Conservation (phyloP, 805 yeast genomes). For the Ogataea populi-albae region DNA sequence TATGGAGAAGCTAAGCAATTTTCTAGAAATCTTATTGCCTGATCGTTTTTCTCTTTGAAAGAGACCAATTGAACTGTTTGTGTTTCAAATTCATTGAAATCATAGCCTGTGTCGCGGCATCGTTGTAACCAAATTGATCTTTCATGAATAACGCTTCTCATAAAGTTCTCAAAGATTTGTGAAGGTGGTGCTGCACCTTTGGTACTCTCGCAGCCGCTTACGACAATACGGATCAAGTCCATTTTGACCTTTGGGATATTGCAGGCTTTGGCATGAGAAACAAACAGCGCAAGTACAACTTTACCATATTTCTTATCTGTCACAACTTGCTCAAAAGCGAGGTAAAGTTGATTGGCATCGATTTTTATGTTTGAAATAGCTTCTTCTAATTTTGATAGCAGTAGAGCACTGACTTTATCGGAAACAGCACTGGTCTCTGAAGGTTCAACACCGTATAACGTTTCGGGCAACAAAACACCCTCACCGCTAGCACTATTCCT, state of each 20-base stretch:
- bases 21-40: slow-evolving; percentile 61
- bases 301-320: slow-evolving; percentile 56
- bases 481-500: slow-evolving; percentile 33
- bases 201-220: slow-evolving; percentile 36
- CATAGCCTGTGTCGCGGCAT: slow-evolving; percentile 48
- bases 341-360: slow-evolving; percentile 47
- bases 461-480: slow-evolving; percentile 48
- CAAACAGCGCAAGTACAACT: slow-evolving; percentile 59
- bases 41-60: slow-evolving; percentile 52
- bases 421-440: slow-evolving; percentile 52
- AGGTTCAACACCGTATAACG: slow-evolving; percentile 52
- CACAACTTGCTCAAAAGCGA: slow-evolving; percentile 33
- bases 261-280: slow-evolving; percentile 59
- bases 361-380: slow-evolving; percentile 42
- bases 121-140: slow-evolving; percentile 44
- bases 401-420: slow-evolving; percentile 57
- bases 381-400: slow-evolving; percentile 41
- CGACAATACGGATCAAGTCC: slow-evolving; percentile 45
- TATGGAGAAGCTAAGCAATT: slow-evolving; percentile 46
- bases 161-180: slow-evolving; percentile 43
- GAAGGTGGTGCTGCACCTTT: slow-evolving; percentile 47
- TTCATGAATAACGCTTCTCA: slow-evolving; percentile 43
- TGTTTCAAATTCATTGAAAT: slow-evolving; percentile 53
- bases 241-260: slow-evolving; percentile 56
- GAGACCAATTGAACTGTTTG: slow-evolving; percentile 59